Conservation (phyloP, 495 filamentous ascomycete genomes). For the Xanthoparmelia taractica region DNA sequence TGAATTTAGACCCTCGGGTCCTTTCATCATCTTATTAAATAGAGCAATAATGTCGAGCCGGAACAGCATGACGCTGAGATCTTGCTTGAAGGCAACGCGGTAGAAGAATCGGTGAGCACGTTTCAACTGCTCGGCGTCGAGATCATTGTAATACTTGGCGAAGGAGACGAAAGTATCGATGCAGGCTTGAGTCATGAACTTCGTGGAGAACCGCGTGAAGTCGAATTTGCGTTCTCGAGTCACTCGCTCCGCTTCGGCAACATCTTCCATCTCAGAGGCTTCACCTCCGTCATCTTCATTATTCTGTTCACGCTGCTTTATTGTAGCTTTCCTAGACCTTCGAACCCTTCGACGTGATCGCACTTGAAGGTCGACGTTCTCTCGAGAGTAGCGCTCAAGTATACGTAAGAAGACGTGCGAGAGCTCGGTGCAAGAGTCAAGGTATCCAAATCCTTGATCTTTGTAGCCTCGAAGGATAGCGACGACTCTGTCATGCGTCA, state of each 20-base stretch:
- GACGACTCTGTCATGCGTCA: constrained; percentile 79
- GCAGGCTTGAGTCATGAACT: constrained; percentile 75
- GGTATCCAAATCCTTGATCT: constrained; percentile 86
- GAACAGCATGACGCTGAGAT: constrained; percentile 79
- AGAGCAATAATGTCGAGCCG: constrained; percentile 83
- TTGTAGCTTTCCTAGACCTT: constrained; percentile 57
- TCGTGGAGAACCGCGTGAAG: constrained; percentile 71
- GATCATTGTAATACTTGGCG: constrained; percentile 69
- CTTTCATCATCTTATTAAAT: constrained; percentile 88
- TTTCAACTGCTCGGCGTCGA: constrained; percentile 78
- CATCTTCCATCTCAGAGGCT: constrained; percentile 69
- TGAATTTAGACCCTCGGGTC: constrained; percentile 65
- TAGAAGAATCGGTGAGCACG: constrained; percentile 93
- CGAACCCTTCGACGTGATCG: constrained; percentile 64
- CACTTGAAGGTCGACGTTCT: constrained; percentile 88
- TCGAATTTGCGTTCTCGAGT: constrained; percentile 87
- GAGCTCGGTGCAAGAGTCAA: constrained; percentile 88
- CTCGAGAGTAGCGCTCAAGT: constrained; percentile 86
- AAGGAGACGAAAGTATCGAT: constrained; percentile 85
- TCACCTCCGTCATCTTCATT: constrained; percentile 40
- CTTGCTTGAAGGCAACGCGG: constrained; percentile 87
- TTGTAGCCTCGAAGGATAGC: constrained; percentile 75
- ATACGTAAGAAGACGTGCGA: constrained; percentile 86
- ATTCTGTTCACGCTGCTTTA: constrained; percentile 27
- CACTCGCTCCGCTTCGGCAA: constrained; percentile 55